Evolutionary conservation across 192 early-diverging fungal species (phyloP).

Genomic region (Linnemannia hyalina): DNA sequence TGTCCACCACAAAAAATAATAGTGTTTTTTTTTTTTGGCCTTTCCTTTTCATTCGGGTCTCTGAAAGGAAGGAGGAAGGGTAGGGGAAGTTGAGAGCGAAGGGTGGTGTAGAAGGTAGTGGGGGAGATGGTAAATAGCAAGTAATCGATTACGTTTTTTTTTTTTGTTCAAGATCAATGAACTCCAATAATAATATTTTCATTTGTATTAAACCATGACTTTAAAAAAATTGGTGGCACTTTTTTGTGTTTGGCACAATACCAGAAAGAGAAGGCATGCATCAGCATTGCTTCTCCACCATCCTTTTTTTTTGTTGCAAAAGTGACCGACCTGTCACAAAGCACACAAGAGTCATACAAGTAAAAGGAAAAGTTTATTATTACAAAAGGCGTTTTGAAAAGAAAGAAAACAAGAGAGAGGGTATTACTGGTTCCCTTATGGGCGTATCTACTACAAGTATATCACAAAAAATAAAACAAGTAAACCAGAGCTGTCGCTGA

Average conservation of each 20-base stretch:
- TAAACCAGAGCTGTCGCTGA: not conserved
- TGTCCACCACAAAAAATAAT: not conserved
- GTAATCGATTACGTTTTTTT: not conserved
- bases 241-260: no score
- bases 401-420: not conserved
- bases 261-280: no score
- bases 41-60: not conserved
- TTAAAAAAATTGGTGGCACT: no score
- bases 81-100: not conserved
- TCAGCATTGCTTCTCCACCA: no score
- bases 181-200: no score
- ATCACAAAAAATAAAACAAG: not conserved
- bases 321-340: not conserved
- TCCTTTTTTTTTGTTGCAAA: no score
- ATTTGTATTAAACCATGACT: no score
- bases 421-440: slow-evolving; percentile 3
- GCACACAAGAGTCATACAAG: not conserved
- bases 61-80: not conserved
- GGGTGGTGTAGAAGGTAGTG: not conserved
- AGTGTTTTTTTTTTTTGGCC: not conserved
- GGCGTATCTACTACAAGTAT: not conserved
- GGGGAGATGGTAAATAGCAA: not conserved
- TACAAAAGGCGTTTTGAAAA: not conserved
- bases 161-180: not conserved
- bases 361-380: not conserved